A percentile compares a stretch with the other conserved stretches of the same genome.
Evolutionary conservation across 495 filamentous ascomycete species (phyloP).

Genomic region (Aspergillus sparsus): DNA sequence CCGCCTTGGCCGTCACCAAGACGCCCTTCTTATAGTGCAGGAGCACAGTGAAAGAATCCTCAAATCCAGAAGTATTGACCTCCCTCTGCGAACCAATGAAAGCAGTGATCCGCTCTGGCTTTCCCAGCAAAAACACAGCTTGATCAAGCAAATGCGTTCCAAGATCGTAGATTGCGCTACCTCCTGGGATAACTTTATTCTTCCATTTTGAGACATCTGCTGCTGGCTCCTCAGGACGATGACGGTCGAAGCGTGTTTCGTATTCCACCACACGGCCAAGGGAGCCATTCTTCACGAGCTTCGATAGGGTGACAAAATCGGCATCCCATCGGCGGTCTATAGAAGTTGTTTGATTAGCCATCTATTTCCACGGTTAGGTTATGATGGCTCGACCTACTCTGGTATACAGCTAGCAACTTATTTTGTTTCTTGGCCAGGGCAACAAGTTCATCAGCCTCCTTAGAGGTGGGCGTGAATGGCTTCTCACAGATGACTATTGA

Average conservation of each 20-base stretch:
- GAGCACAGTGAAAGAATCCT: slow-evolving; percentile 69
- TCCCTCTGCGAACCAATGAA: slow-evolving; percentile 67
- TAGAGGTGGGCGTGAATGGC: slow-evolving; percentile 73
- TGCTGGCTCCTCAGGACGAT: slow-evolving; percentile 58
- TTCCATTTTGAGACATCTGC: slow-evolving; percentile 65
- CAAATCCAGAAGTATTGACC: slow-evolving; percentile 55
- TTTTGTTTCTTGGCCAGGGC: slow-evolving; percentile 61
- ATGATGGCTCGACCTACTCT: slow-evolving; percentile 54
- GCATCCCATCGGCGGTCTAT: slow-evolving; percentile 77
- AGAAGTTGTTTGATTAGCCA: slow-evolving; percentile 13
- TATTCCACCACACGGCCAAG: slow-evolving; percentile 74
- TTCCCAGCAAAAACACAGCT: slow-evolving; percentile 73
- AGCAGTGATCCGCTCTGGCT: slow-evolving; percentile 67
- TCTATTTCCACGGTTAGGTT: background rate
- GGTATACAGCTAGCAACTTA: slow-evolving; percentile 75
- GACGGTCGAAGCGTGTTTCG: slow-evolving; percentile 83
- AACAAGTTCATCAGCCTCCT: slow-evolving; percentile 71
- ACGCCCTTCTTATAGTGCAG: slow-evolving; percentile 63
- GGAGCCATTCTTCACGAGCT: slow-evolving; percentile 55
- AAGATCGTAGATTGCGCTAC: slow-evolving; percentile 77
- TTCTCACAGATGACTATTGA: slow-evolving; percentile 75
- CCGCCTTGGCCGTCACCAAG: slow-evolving; percentile 67
- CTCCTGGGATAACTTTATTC: slow-evolving; percentile 63
- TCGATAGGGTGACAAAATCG: slow-evolving; percentile 76
- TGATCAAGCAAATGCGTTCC: slow-evolving; percentile 86